phyloP scores from a whole-genome alignment of 768 basidiomycete genomes.

The Cystofilobasidium capitatum region DNA sequence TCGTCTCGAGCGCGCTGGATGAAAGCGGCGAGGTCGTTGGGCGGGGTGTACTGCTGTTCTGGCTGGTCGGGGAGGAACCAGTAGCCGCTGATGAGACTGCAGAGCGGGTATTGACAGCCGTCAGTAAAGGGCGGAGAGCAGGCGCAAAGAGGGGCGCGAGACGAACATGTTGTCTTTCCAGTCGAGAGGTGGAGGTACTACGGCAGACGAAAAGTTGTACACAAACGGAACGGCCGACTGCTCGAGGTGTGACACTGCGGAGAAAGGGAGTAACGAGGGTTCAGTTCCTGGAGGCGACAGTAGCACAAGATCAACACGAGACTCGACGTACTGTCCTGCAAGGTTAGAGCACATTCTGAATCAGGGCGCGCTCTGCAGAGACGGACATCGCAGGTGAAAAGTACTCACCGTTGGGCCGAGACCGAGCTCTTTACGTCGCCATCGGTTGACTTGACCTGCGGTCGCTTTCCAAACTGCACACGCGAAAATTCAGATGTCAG shows the following conservation, averaged over 20 bases:
- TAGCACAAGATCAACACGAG: no score
- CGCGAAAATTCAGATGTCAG: no score
- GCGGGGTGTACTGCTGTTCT: constrained; percentile 52
- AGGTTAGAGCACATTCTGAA: no score
- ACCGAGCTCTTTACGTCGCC: constrained; percentile 50
- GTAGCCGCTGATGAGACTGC: constrained; percentile 38
- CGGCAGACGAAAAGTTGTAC: constrained; percentile 57
- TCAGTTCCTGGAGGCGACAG: no score
- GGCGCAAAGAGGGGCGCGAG: background rate
- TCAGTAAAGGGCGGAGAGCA: constrained; percentile 9
- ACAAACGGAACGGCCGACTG: constrained; percentile 45
- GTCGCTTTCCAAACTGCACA: constrained; percentile 64
- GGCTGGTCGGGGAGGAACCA: constrained; percentile 57
- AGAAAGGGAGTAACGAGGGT: background rate
- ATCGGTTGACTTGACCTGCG: constrained; percentile 56
- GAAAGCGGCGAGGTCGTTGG: constrained; percentile 47
- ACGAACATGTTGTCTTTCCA: constrained; percentile 43
- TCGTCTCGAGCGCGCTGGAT: constrained; percentile 52
- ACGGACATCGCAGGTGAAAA: no score
- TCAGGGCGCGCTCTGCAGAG: no score
- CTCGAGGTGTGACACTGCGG: constrained; percentile 47
- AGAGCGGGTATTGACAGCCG: background rate
- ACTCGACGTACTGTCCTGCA: no score
- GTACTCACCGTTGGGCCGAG: constrained; percentile 43
- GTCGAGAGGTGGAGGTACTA: constrained; percentile 61